A percentile compares a stretch with the other conserved stretches of the same genome.
These are phyloP conservation scores for Rhododendron ovatum DNA, from an alignment of 148 eudicot species.

Conservation along the genomic window DNA sequence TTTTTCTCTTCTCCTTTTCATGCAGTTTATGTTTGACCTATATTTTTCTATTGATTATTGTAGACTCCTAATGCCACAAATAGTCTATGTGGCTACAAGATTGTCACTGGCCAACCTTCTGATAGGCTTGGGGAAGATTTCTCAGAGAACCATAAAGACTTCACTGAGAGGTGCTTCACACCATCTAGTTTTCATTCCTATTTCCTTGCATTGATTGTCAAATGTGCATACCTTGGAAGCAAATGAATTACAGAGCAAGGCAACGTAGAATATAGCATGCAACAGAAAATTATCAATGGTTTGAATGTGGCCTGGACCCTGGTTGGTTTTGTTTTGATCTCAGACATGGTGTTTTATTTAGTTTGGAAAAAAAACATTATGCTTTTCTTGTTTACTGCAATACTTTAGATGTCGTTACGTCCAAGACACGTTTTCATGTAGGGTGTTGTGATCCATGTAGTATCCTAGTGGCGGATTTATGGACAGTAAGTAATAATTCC, in stretches of 20 bases:
- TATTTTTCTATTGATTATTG: conserved; percentile 15
- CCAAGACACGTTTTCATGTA: not conserved
- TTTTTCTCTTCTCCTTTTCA: not conserved
- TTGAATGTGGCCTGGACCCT: not conserved
- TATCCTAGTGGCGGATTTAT: not conserved
- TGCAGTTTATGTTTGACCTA: conserved; percentile 8
- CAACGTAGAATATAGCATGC: not conserved
- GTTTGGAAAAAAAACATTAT: not conserved
- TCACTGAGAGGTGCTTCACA: conserved; percentile 61
- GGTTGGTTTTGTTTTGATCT: not conserved
- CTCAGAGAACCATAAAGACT: conserved; percentile 72
- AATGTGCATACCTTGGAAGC: not conserved
- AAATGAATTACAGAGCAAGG: not conserved
- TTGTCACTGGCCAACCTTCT: conserved; percentile 96
- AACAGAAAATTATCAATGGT: not conserved
- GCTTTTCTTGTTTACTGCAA: not conserved
- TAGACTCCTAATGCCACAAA: conserved; percentile 95
- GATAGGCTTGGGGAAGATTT: conserved; percentile 99
- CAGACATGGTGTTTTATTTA: not conserved
- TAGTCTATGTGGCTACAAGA: conserved; percentile 89
- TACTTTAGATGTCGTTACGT: not conserved
- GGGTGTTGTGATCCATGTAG: not conserved
- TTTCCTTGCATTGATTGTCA: not conserved
- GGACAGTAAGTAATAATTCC: not conserved
- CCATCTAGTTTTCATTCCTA: not conserved